Evolutionary conservation across 306 rosid genomes (phyloP), one percentile per base, ranked within the genome.

Genomic region (Malus sieversii): DNA sequence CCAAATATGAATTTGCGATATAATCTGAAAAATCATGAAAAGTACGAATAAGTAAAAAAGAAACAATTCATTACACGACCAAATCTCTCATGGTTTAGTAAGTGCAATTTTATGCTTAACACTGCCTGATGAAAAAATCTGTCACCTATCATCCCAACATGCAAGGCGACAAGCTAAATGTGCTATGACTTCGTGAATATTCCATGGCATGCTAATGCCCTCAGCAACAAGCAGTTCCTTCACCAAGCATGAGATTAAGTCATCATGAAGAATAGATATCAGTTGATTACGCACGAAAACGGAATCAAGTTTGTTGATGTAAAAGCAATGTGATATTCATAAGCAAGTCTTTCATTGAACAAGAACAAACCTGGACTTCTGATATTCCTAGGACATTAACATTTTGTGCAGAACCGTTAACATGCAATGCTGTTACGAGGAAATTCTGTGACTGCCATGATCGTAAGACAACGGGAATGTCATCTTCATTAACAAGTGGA

Each of bases 391-490:
- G 72, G 66, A 83, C 93, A 74, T 89, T 91, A 76, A 82, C 53
- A 63, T 80, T 81, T 8, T 90, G 68, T 57, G 77, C 86, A 23
- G 82, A 35, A 75, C 89, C 90, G 70, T 91, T 89, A 40, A 91
- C 38, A 80, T 91, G 97, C 87, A 89, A 77, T 74, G 77, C 85
- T 75, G 90, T 89, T 61, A 89, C 81, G 76, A 89, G 82, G 78
- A 91, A 87, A 22, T 86, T 84, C 22, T 89, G 97, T 33, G 90
- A 88, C 61, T 91, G 90, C 97, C 93, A 89, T 27, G 92, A 87
- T 77, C 96, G 83, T 62, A 88, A 82, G 25, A 87, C 93, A 71
- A 89, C 74, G 8, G 93, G 97, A 83, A 91, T 87, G 69, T 87
- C 93, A 78, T 91, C 97, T 80, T 87, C 92, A 46, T 83, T 78